phyloP scores from a whole-genome alignment of 208 protist species.

The Trypanosoma rangeli region DNA sequence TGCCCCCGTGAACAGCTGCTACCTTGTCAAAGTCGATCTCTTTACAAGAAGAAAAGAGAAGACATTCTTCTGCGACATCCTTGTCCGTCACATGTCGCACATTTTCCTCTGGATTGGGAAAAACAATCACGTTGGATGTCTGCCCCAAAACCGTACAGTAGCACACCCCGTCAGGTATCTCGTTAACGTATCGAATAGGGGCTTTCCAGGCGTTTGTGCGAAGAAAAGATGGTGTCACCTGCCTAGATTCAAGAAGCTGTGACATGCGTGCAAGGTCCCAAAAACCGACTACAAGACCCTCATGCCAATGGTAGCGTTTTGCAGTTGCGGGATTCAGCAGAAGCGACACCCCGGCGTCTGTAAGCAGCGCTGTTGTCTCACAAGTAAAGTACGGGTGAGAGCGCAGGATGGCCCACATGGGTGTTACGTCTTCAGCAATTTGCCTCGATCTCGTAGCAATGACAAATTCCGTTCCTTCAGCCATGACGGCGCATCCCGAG shows the following conservation, averaged over 20 bases:
- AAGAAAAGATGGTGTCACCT: slow-evolving; percentile 68
- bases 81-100: slow-evolving; percentile 13
- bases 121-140: slow-evolving; percentile 67
- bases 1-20: slow-evolving; percentile 50
- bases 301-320: slow-evolving; percentile 42
- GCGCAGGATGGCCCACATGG: slow-evolving; percentile 62
- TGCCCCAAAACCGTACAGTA: slow-evolving; percentile 31
- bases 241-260: slow-evolving; percentile 42
- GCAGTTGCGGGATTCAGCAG: slow-evolving; percentile 35
- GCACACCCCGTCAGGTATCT: slow-evolving; percentile 27
- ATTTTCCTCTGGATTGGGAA: slow-evolving; percentile 36
- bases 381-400: slow-evolving; percentile 28
- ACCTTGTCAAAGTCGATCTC: slow-evolving; percentile 27
- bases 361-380: not conserved
- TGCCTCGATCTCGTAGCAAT: slow-evolving; percentile 69
- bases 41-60: not conserved
- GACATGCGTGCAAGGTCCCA: slow-evolving; percentile 61
- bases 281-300: slow-evolving; percentile 44
- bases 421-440: slow-evolving; percentile 7
- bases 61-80: not conserved
- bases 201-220: slow-evolving; percentile 43
- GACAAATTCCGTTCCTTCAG: slow-evolving; percentile 84
- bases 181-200: slow-evolving; percentile 34
- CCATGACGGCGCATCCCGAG: slow-evolving; percentile 71
- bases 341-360: slow-evolving; percentile 9